Evolutionary conservation across 768 basidiomycete genomes (phyloP).

Genomic region (Vararia minispora): DNA sequence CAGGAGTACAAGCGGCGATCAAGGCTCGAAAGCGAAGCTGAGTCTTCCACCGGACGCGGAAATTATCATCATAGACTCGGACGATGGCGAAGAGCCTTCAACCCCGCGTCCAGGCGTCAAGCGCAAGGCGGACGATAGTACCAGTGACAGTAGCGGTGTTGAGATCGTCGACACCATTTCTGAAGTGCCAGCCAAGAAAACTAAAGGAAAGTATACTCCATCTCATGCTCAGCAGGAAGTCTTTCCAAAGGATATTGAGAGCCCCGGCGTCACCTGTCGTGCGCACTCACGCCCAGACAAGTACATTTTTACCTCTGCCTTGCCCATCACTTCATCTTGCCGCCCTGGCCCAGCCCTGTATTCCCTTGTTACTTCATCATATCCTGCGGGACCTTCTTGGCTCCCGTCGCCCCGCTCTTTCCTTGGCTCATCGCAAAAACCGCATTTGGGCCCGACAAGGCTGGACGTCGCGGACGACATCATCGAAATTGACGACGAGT

Average conservation of each 20-base stretch:
- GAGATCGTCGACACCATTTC: slow-evolving; percentile 9
- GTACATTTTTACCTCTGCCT: too few species aligned
- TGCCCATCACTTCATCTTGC: too few species aligned
- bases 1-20: slow-evolving; percentile 5
- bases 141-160: slow-evolving; percentile 11
- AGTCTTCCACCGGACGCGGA: slow-evolving; percentile 8
- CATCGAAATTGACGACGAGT: slow-evolving; percentile 32
- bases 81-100: slow-evolving; percentile 14
- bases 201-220: too few species aligned
- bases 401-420: background rate
- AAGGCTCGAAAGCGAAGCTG: background rate
- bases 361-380: too few species aligned
- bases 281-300: too few species aligned
- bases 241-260: too few species aligned
- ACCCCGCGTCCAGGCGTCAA: slow-evolving; percentile 1
- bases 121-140: slow-evolving; percentile 6
- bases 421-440: background rate
- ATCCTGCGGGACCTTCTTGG: too few species aligned
- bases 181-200: slow-evolving; percentile 1
- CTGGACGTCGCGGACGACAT: background rate
- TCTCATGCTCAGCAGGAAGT: too few species aligned
- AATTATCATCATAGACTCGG: slow-evolving; percentile 22
- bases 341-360: too few species aligned
- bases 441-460: background rate
- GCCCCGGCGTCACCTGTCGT: too few species aligned